Evolutionary conservation across 169 alveolate genomes (phyloP), one percentile per base, ranked within the genome.

Genomic region (Plasmodium malariae): DNA sequence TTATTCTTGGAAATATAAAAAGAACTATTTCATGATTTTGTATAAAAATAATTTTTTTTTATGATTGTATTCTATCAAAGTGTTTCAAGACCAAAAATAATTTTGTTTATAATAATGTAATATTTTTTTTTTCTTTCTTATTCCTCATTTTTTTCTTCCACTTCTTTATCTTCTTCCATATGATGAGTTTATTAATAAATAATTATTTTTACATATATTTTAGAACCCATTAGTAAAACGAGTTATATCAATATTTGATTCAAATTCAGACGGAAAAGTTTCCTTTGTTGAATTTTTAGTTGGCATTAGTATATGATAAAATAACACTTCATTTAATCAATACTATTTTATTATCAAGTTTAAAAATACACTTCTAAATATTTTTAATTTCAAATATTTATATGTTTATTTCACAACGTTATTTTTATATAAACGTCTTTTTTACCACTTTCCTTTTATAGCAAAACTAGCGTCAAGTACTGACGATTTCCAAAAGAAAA

Each of bases 191-290:
- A 69, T 57, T 11, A n/a, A 43, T 28, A 48, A 12, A 71, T 43
- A 34, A 59, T n/a, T 73, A 17, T 76, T 71, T 37, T n/a, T 51
- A 45, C 24, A 32, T 26, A 21, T 55, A 40, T 30, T 45, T 14
- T 92, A 97, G 93, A 98, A 98, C 92, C 99, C 99, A 30, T 93
- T 98, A 55, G 99, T 98, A 14, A 94, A 97, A 86, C 93, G 99
- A 69, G 99, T 98, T 72, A 97, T 97, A 37, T 92, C 98, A 54
- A 97, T 98, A 26, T 97, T 98, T 71, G 99, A 98, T 88, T 96
- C 97, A 37, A 96, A 98, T 91, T 94, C 96, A 70, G 99, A 98
- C 87, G 99, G 99, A 36, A 97, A 95, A 67, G 98, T 98, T 28
- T 97, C 99, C 65, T 98, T 98, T 95, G 96, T 96, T 28, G 99